phyloP scores from a whole-genome alignment of 176 grass and related monocot species.

The Ensete ventricosum region DNA sequence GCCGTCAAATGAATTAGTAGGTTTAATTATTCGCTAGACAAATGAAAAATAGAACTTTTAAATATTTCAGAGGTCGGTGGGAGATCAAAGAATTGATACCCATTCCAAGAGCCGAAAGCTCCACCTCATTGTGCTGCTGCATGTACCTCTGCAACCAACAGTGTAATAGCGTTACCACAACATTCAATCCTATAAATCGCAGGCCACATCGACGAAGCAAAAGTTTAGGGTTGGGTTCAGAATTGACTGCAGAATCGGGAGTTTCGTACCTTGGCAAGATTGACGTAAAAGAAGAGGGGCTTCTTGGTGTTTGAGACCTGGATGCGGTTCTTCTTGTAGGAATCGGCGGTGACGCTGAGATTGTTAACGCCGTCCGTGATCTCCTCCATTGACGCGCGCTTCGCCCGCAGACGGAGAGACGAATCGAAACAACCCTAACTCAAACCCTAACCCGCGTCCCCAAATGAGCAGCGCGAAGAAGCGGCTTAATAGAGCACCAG shows the following conservation, averaged over 20 bases:
- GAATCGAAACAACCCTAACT: too few species aligned
- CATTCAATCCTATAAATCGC: too few species aligned
- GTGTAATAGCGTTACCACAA: too few species aligned
- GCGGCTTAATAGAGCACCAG: too few species aligned
- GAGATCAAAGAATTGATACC: conserved; percentile 31
- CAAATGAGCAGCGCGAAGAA: too few species aligned
- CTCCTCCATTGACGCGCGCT: conserved; percentile 47
- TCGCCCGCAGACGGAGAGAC: neutral
- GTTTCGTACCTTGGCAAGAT: conserved; percentile 69
- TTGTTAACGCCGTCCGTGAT: conserved; percentile 77
- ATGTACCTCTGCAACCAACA: conserved; percentile 39
- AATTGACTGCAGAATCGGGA: too few species aligned
- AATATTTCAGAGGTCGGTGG: too few species aligned
- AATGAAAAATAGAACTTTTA: neutral
- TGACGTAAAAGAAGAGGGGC: conserved; percentile 84
- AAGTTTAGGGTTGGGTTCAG: too few species aligned
- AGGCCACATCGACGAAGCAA: too few species aligned
- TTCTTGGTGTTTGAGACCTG: conserved; percentile 96
- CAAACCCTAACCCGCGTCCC: too few species aligned
- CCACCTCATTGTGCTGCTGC: conserved; percentile 77
- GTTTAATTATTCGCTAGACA: neutral
- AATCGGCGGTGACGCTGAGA: conserved; percentile 42
- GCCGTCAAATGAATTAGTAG: too few species aligned
- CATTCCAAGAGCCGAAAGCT: conserved; percentile 96
- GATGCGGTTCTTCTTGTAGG: conserved; percentile 73